Base-by-base conservation (phyloP, 768 basidiomycete species). In the Mycena rebaudengoi region DNA sequence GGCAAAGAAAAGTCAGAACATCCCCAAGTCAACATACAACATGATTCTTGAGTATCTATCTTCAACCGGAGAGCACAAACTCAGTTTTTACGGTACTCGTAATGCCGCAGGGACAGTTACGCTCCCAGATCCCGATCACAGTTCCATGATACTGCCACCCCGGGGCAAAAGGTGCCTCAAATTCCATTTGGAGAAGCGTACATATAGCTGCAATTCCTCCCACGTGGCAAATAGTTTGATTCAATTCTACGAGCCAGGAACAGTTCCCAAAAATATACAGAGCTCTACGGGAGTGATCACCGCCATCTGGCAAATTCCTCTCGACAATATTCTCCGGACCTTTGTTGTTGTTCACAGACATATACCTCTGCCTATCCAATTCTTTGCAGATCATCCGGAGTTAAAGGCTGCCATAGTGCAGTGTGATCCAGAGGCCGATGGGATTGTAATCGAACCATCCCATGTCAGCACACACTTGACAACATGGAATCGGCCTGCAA, bases 381-480 rank as follows among this genome's bases (percentile, higher is more conserved):
- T 28, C 12, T 61, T 33, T 43, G 14, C 20, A 2, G 18, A 49
- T 32, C 29, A 49, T 39, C 57, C 57, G 5, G 25, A 30, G 18
- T 8, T 59, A 4, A n/a, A 26, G 48, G 41, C 57, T 2, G n/a
- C 32, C 21, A 32, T 53, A 2, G 49, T 61, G 2, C 16, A 51
- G 11, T 10, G n/a, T 25, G 40, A 37, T 10, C 49, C 30, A 20
- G 13, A 30, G 18, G 18, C 11, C 6, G 21, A 20, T 52, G 5
- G 14, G 6, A 40, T 29, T 3, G 40, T 60, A 2, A 52, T 60
- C 20, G 49, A 60, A 35, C 28, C 48, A 7, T 7, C 18, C 12
- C 48, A 60, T 29, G 45, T 60, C 13, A 45, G 53, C 6, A 45
- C 30, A 20, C 51, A 56, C 28, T 40, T 63, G 43, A 39, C 61